These are phyloP conservation scores for Xylaria sp. DNA, from an alignment of 2,329 filamentous ascomycete genomes.

Conservation along the genomic window DNA sequence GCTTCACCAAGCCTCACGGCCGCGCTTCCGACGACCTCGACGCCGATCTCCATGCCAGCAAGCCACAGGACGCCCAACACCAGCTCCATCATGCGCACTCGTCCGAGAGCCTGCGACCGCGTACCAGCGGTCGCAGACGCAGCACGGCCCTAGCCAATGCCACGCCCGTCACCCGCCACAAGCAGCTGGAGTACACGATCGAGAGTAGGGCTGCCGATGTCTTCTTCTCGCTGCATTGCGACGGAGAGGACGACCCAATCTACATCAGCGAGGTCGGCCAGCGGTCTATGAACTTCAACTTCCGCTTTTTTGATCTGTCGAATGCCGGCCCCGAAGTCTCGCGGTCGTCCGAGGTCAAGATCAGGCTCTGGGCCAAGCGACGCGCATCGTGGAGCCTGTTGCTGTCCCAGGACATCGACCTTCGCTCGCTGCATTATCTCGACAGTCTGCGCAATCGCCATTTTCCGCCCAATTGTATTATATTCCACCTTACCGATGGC, in stretches of 20 bases:
- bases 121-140: slow-evolving; percentile 55
- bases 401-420: slow-evolving; percentile 76
- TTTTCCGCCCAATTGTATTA: slow-evolving; percentile 82
- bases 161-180: slow-evolving; percentile 69
- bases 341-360: slow-evolving; percentile 70
- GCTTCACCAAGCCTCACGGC: slow-evolving; percentile 67
- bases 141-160: slow-evolving; percentile 62
- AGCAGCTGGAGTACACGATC: slow-evolving; percentile 78
- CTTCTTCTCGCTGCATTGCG: slow-evolving; percentile 86
- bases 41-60: slow-evolving; percentile 75
- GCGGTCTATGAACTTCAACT: slow-evolving; percentile 90
- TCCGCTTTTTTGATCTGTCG: slow-evolving; percentile 83
- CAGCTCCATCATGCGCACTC: slow-evolving; percentile 67
- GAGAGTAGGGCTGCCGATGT: slow-evolving; percentile 81
- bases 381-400: slow-evolving; percentile 69
- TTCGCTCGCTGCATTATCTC: slow-evolving; percentile 81
- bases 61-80: slow-evolving; percentile 60
- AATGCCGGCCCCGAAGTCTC: slow-evolving; percentile 71
- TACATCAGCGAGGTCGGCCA: slow-evolving; percentile 88
- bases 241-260: slow-evolving; percentile 75
- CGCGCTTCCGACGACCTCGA: slow-evolving; percentile 84
- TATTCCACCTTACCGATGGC: slow-evolving; percentile 88
- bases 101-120: slow-evolving; percentile 61
- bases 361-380: slow-evolving; percentile 79
- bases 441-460: slow-evolving; percentile 76